Evolutionary conservation across 2,329 filamentous ascomycete genomes (phyloP).

Genomic region (Pseudocercospora fuligena): DNA sequence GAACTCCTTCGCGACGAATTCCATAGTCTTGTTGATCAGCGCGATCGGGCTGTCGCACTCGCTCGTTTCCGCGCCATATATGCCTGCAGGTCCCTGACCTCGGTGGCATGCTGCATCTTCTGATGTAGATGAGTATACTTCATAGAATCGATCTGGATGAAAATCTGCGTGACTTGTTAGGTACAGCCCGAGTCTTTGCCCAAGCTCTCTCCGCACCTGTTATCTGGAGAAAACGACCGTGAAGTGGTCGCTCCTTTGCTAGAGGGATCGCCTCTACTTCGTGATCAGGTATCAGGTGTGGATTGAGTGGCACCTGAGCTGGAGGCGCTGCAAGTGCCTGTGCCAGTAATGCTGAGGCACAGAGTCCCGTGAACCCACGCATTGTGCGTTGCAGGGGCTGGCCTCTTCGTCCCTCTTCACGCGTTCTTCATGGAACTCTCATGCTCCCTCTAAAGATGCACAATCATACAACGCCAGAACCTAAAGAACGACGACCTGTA

Average conservation of each 20-base stretch:
- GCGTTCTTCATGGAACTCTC: not conserved
- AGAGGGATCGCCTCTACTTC: not conserved
- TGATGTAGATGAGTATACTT: constrained; percentile 72
- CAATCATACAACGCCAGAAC: not conserved
- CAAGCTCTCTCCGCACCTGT: constrained; percentile 66
- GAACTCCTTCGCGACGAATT: constrained; percentile 70
- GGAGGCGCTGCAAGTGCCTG: constrained; percentile 27
- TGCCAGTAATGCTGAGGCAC: constrained; percentile 19
- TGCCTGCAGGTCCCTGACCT: constrained; percentile 74
- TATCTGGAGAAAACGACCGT: constrained; percentile 83
- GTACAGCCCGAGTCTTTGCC: constrained; percentile 25
- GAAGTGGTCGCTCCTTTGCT: constrained; percentile 37
- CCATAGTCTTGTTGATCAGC: constrained; percentile 85
- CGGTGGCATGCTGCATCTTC: constrained; percentile 77
- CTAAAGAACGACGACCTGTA: not conserved
- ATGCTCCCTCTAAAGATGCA: not conserved
- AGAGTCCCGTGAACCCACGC: not conserved
- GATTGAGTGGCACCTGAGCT: constrained; percentile 24
- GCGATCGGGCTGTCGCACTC: constrained; percentile 85
- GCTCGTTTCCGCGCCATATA: constrained; percentile 82
- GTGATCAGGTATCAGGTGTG: not conserved
- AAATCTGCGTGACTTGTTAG: constrained; percentile 65
- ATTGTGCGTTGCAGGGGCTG: not conserved
- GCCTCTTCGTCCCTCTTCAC: not conserved
- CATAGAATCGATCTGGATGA: constrained; percentile 89